Conservation (phyloP, 352 stramenopile species). For the Pythium vanterpoolii region DNA sequence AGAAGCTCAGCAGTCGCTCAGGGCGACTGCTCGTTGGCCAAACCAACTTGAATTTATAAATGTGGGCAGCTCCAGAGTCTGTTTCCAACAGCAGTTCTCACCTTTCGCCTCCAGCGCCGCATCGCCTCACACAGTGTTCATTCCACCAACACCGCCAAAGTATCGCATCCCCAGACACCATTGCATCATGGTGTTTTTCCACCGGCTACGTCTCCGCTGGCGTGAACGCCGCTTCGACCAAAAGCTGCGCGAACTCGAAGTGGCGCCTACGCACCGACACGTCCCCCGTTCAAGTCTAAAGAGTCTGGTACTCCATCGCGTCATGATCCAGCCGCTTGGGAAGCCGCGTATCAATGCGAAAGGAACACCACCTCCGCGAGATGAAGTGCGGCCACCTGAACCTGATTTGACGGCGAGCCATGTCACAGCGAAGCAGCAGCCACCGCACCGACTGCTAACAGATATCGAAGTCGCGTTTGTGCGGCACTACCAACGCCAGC, state of each 20-base stretch:
- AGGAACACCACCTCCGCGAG: background rate
- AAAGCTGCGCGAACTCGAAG: background rate
- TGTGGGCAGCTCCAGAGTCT: too few species aligned
- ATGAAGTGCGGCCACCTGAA: background rate
- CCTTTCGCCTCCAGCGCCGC: too few species aligned
- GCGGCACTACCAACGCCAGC: background rate
- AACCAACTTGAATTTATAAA: too few species aligned
- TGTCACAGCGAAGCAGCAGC: background rate
- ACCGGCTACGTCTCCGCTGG: slow-evolving; percentile 1
- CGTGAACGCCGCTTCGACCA: background rate
- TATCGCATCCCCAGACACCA: background rate
- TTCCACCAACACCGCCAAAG: too few species aligned
- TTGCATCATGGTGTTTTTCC: slow-evolving; percentile 4
- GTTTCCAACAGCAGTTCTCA: too few species aligned
- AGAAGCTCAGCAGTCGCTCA: too few species aligned
- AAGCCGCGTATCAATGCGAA: background rate
- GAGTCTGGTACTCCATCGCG: background rate
- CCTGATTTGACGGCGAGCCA: too few species aligned
- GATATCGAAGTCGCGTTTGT: background rate
- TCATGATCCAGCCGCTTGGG: background rate
- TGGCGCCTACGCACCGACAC: background rate
- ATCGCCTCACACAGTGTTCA: too few species aligned
- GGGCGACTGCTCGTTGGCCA: too few species aligned
- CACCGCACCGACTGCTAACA: background rate
- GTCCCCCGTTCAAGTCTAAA: background rate